Conservation (phyloP, 164 flowering plant genomes). For the Magnolia officinalis region DNA sequence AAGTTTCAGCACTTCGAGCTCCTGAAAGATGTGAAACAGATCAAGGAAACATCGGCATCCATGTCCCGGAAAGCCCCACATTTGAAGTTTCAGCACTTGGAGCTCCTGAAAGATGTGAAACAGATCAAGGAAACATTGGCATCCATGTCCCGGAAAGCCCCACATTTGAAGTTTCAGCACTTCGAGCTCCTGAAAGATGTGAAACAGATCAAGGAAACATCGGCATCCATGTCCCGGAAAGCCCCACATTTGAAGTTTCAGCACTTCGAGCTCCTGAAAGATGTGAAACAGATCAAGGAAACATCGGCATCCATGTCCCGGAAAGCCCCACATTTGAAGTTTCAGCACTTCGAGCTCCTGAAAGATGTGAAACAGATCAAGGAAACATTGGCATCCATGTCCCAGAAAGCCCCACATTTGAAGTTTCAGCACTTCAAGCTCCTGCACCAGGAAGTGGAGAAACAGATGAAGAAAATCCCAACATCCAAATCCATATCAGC, state of each 20-base stretch:
- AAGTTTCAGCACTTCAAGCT: neutral
- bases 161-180: neutral
- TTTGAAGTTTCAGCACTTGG: neutral
- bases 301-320: slow-evolving; percentile 7
- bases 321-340: no score
- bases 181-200: neutral
- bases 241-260: no score
- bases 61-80: neutral
- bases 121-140: slow-evolving; percentile 15
- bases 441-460: neutral
- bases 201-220: slow-evolving; percentile 15
- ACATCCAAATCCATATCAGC: neutral
- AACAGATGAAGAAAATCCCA: neutral
- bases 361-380: slow-evolving; percentile 12
- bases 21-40: slow-evolving; percentile 6
- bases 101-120: slow-evolving; percentile 9
- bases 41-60: slow-evolving; percentile 17
- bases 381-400: slow-evolving; percentile 14
- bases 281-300: slow-evolving; percentile 14
- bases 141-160: neutral
- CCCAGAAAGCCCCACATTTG: neutral
- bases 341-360: neutral
- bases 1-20: neutral
- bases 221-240: slow-evolving; percentile 5
- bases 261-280: slow-evolving; percentile 5